Percentiles rank a stretch among this genome's conserved stretches.
phyloP scores from a whole-genome alignment of 1,284 basidiomycete genomes.

The Ceratobasidium sp. region DNA sequence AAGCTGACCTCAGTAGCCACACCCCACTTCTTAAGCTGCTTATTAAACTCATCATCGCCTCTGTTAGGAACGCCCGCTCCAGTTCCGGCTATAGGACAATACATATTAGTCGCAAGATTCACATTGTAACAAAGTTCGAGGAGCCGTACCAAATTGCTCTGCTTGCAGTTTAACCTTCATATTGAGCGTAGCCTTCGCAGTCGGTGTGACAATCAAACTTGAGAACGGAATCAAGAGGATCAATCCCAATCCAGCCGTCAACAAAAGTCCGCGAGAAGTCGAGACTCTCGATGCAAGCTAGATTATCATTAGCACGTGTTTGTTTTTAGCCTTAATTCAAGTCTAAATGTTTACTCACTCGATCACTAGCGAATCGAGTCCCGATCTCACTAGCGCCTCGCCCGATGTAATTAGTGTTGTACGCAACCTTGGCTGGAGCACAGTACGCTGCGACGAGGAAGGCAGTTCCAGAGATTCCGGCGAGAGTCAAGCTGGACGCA shows the following conservation, averaged over 20 bases:
- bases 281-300: conserved; percentile 25
- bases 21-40: conserved; percentile 36
- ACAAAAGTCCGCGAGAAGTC: conserved; percentile 21
- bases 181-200: conserved; percentile 11
- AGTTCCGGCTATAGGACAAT: conserved; percentile 20
- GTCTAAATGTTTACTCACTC: background rate
- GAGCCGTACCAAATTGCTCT: conserved; percentile 40
- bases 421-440: conserved; percentile 19
- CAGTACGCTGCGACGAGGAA: conserved; percentile 38
- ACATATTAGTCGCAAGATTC: background rate
- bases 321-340: background rate
- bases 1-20: conserved; percentile 27
- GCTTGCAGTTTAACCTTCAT: conserved; percentile 36
- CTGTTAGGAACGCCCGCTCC: conserved; percentile 36
- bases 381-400: conserved; percentile 36
- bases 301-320: background rate
- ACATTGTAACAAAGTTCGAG: too few species aligned
- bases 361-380: conserved; percentile 25
- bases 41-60: conserved; percentile 37
- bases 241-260: conserved; percentile 29
- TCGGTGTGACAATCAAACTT: conserved; percentile 28
- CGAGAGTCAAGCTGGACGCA: conserved; percentile 21
- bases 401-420: conserved; percentile 25
- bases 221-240: conserved; percentile 19
- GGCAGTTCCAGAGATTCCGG: conserved; percentile 27